Conservation (phyloP, 2,329 filamentous ascomycete species). For the Penicillium sp. region DNA sequence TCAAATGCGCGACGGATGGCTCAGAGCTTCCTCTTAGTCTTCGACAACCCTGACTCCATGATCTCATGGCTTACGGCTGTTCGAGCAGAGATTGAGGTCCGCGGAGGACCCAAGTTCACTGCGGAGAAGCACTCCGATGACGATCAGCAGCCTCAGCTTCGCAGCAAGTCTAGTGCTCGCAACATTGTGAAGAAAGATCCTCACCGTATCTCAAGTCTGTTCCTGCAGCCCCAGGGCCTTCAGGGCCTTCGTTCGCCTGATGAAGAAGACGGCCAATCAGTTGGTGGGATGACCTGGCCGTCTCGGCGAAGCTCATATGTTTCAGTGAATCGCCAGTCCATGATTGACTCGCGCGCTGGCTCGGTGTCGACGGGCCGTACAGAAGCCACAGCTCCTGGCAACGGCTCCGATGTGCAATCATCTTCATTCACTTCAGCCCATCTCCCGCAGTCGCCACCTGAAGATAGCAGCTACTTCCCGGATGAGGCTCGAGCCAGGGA, state of each 20-base stretch:
- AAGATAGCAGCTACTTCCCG: slow-evolving; percentile 11
- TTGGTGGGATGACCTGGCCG: slow-evolving; percentile 25
- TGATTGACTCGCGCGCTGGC: slow-evolving; percentile 32
- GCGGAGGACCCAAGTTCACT: slow-evolving; percentile 48
- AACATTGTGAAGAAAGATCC: slow-evolving; percentile 39
- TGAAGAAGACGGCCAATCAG: slow-evolving; percentile 24
- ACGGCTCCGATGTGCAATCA: slow-evolving; percentile 19
- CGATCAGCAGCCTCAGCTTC: slow-evolving; percentile 28
- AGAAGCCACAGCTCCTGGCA: slow-evolving; percentile 21
- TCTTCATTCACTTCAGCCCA: slow-evolving; percentile 19
- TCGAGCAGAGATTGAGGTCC: slow-evolving; percentile 48
- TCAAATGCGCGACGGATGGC: slow-evolving; percentile 37
- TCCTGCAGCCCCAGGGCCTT: slow-evolving; percentile 30
- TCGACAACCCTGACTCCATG: slow-evolving; percentile 47
- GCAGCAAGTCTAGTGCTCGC: slow-evolving; percentile 31
- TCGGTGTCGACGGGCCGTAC: slow-evolving; percentile 32
- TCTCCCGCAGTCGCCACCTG: slow-evolving; percentile 20
- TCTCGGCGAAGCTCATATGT: slow-evolving; percentile 32
- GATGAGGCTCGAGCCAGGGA: slow-evolving; percentile 16
- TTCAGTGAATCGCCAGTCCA: slow-evolving; percentile 32
- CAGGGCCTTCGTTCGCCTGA: slow-evolving; percentile 25
- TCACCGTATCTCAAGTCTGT: slow-evolving; percentile 35
- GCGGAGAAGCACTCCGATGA: slow-evolving; percentile 40
- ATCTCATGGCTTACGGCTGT: slow-evolving; percentile 48
- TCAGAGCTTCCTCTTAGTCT: slow-evolving; percentile 46